Base-by-base conservation (phyloP, 495 filamentous ascomycete genomes). In the Aspergillus funiculosus region DNA sequence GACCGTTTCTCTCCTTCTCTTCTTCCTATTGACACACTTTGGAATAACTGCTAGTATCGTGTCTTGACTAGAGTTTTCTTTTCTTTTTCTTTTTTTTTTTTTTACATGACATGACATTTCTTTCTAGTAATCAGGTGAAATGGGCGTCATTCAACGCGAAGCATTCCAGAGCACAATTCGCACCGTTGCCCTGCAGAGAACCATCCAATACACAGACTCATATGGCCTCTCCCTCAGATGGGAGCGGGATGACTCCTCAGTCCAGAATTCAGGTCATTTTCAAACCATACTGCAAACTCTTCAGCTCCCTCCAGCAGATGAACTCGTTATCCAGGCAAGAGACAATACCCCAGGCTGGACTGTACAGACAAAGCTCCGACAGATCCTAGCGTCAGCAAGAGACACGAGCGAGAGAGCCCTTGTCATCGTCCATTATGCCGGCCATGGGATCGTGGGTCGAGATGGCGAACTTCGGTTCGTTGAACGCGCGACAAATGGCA, bases 321-420 rank as follows among this genome's bases (percentile, higher is more conserved):
- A 43, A 10, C 25, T 31, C 5, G 15, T 45, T 13, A 11, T 26
- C 2, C 1, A 27, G 13, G 9, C 4, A 1, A 27, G 11, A 0
- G 42, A 45, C 30, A 1, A 5, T 11, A 41, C 29, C 5, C 42
- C 42, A 3, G 42, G 42, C 25, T 45, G 42, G 30, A 36, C 29
- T 13, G 14, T 45, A 6, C 17, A 14, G 31, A 20, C 10, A 4
- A 28, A 17, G 22, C 14, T 45, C 15, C 42, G 30, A 8, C 18
- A 27, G 3, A 15, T 36, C 7, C 32, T 36, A 1, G 10, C 29
- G 6, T 4, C 4, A 2, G 30, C 20, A 26, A 24, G 13, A 27
- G 6, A 15, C 5, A 36, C 42, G 8, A 8, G 13, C 6, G 20
- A 20, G 26, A 34, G 30, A 9, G 22, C 20, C 6, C 11, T 45